phyloP scores from a whole-genome alignment of 106 monocot genomes.

The Posidonia australis region DNA sequence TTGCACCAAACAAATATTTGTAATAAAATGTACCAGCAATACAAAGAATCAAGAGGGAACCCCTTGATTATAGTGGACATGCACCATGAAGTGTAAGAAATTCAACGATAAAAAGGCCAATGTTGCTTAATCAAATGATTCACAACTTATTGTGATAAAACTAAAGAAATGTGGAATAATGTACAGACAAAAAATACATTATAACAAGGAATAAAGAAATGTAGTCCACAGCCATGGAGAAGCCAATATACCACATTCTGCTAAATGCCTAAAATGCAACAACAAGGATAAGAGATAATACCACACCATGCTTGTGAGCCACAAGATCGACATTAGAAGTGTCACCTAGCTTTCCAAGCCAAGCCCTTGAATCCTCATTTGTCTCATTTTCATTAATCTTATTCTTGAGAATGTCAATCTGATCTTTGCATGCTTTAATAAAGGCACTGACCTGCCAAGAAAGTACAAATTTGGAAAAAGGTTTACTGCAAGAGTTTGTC shows the following conservation, averaged over 20 bases:
- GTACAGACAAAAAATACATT: too few species aligned
- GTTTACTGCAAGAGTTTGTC: neutral
- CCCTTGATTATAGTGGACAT: too few species aligned
- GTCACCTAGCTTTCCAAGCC: constrained; percentile 47
- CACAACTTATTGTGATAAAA: too few species aligned
- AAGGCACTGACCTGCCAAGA: constrained; percentile 59
- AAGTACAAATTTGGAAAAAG: neutral
- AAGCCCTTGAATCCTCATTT: constrained; percentile 38
- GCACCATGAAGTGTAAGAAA: too few species aligned
- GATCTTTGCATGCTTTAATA: constrained; percentile 88
- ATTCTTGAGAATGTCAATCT: constrained; percentile 89
- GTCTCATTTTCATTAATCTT: constrained; percentile 63
- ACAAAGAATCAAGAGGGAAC: too few species aligned
- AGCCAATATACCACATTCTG: neutral
- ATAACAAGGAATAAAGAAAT: too few species aligned
- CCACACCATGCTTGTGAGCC: constrained; percentile 95
- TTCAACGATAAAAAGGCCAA: too few species aligned
- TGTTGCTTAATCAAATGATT: too few species aligned
- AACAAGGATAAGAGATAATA: constrained; percentile 17
- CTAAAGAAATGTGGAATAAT: too few species aligned
- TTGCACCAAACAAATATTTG: too few species aligned
- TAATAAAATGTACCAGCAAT: too few species aligned
- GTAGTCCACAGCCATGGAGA: neutral
- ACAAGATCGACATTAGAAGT: constrained; percentile 52
- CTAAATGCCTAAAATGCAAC: neutral